Evolutionary conservation across 768 basidiomycete genomes (phyloP).

Genomic region (Kwoniella sp.): DNA sequence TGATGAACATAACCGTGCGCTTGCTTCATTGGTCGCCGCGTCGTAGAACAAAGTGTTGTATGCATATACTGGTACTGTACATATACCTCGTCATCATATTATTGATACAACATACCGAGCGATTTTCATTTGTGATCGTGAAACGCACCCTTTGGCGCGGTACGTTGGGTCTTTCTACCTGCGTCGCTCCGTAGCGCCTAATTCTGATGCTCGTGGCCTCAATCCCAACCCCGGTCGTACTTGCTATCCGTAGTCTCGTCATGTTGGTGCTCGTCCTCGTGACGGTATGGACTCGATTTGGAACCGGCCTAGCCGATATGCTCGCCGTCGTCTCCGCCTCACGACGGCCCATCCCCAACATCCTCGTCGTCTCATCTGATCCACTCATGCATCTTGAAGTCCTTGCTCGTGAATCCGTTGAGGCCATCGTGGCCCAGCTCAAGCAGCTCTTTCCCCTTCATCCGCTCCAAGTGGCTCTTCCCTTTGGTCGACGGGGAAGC

Average conservation of each 20-base stretch:
- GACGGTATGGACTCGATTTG: too few species aligned
- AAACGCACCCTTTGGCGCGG: too few species aligned
- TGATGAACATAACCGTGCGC: too few species aligned
- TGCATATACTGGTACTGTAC: conserved; percentile 1
- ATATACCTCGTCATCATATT: conserved; percentile 5
- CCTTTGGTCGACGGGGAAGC: neutral
- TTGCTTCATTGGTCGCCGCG: too few species aligned
- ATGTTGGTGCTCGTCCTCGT: too few species aligned
- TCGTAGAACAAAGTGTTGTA: neutral
- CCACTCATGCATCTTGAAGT: conserved; percentile 76
- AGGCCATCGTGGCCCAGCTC: conserved; percentile 65
- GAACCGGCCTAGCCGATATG: too few species aligned
- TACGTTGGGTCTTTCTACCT: too few species aligned
- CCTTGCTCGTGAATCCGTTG: conserved; percentile 67
- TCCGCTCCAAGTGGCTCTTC: conserved; percentile 6
- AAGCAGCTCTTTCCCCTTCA: conserved; percentile 37
- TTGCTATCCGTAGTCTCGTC: too few species aligned
- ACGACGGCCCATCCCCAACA: conserved; percentile 57
- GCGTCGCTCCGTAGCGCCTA: too few species aligned
- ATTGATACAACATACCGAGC: neutral
- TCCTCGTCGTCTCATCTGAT: conserved; percentile 62
- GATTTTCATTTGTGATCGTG: too few species aligned
- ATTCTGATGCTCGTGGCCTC: too few species aligned
- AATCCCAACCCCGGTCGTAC: too few species aligned
- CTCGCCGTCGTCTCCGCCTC: conserved; percentile 4